Percentiles rank a stretch among this genome's conserved stretches.
These are phyloP conservation scores for Cucurbita moschata DNA, from an alignment of 306 rosid genomes.

Conservation along the genomic window DNA sequence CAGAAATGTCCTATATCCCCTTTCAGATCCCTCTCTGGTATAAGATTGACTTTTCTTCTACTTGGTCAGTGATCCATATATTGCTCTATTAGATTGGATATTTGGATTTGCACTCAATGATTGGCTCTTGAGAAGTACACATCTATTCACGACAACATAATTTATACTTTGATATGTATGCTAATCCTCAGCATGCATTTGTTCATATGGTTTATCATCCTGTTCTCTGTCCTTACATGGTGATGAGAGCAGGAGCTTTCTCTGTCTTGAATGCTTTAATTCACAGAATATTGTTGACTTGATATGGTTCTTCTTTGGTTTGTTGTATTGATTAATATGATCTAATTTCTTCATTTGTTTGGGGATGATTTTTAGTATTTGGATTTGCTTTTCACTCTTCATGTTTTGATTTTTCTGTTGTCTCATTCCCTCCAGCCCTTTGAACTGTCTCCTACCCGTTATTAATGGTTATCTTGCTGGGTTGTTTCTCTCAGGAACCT, in stretches of 20 bases:
- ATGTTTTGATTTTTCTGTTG: not conserved
- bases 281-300: not conserved
- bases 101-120: too few species aligned
- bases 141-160: not conserved
- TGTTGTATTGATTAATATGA: not conserved
- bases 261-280: not conserved
- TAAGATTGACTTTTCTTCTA: not conserved
- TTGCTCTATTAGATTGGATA: too few species aligned
- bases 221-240: not conserved
- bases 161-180: not conserved
- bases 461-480: not conserved
- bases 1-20: not conserved
- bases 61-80: too few species aligned
- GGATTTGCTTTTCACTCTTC: not conserved
- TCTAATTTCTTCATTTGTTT: not conserved
- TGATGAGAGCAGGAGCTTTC: not conserved
- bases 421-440: not conserved
- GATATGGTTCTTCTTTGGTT: not conserved
- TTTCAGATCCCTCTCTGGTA: not conserved
- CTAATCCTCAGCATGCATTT: not conserved
- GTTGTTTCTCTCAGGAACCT: constrained; percentile 36
- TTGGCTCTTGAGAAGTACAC: not conserved
- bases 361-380: not conserved
- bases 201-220: not conserved
- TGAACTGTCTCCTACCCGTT: not conserved